Evolutionary conservation across 768 basidiomycete genomes (phyloP), one percentile per base, ranked within the genome.

Genomic region (Floccularia luteovirens): DNA sequence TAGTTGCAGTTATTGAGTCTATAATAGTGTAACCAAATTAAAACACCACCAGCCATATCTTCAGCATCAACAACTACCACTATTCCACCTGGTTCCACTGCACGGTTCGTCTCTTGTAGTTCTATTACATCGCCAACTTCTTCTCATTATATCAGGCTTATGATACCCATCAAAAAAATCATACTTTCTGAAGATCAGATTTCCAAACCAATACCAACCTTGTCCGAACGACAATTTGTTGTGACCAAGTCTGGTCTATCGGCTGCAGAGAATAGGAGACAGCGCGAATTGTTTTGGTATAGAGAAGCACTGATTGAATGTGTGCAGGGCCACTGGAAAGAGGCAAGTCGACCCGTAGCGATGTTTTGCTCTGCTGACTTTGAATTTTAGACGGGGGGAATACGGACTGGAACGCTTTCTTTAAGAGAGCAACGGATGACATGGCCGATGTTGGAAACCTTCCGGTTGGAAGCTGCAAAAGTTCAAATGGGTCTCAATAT

Each of bases 281-380:
- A 90, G 54, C 71, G 79, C 27, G 87, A 91, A 54, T 56, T 93
- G 12, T 99, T 98, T 64, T 99, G 96, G 96, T 94, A 96, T 56
- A 72, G 93, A 24, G 93, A 99, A 57, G 79, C 83, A 46, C 62
- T 99, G 7, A 74, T 98, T 51, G 75, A 75, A 33, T 60, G 64
- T 36, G 56, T 97, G 11, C 66, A 63, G 10, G 83, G 83, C 7
- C 68, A 66, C 13, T 99, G 96, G 96, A 74, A 74, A 53, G 96
- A 98, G 76, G 93, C 90, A 43, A 43, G 74, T 39, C n/a, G n/a
- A 23, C 25, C 8, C 14, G 14, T 20, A 31, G 24, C 31, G 20
- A 38, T 43, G 14, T 39, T 38, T 31, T 10, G 12, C 13, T 16
- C 5, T n/a, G 3, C 47, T 22, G 31, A 41, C 35, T 11, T 28